A percentile compares a stretch with the other conserved stretches of the same genome.
phyloP scores from a whole-genome alignment of 2,329 filamentous ascomycete genomes.

The Daldinia eschscholtzii region DNA sequence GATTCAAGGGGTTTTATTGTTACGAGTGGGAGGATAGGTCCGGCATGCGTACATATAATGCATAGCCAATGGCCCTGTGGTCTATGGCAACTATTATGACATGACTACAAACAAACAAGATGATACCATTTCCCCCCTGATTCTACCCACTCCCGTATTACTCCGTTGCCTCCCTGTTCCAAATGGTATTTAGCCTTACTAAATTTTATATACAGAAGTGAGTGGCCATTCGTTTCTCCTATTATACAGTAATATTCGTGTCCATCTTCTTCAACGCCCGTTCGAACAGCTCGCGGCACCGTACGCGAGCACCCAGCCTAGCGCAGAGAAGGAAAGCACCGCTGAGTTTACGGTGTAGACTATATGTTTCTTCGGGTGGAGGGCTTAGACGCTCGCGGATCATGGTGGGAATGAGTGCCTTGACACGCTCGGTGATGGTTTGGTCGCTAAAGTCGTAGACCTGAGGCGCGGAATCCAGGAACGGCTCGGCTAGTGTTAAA shows the following conservation, averaged over 20 bases:
- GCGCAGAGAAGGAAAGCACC: constrained; percentile 95
- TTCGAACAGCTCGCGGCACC: constrained; percentile 83
- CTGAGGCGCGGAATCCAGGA: constrained; percentile 79
- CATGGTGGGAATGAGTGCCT: constrained; percentile 91
- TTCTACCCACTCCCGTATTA: constrained; percentile 25
- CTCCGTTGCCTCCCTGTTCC: constrained; percentile 20
- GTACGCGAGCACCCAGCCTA: constrained; percentile 83
- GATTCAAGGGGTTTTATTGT: neutral
- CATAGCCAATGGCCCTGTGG: neutral
- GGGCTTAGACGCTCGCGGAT: constrained; percentile 87
- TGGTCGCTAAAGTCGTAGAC: constrained; percentile 94
- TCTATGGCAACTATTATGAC: constrained; percentile 17
- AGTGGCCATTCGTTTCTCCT: constrained; percentile 17
- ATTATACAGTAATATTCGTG: constrained; percentile 40
- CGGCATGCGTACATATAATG: neutral
- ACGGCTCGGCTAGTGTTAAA: constrained; percentile 91
- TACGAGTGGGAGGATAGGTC: constrained; percentile 5
- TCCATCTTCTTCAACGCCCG: constrained; percentile 61
- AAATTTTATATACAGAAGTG: constrained; percentile 29
- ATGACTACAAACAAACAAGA: constrained; percentile 16
- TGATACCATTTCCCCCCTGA: constrained; percentile 36
- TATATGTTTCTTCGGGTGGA: constrained; percentile 97
- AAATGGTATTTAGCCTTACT: neutral
- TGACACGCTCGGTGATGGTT: constrained; percentile 95
- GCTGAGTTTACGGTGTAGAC: constrained; percentile 92